Percentiles rank a stretch among this genome's conserved stretches.
These are phyloP conservation scores for Magnusiomyces paraingens DNA, from an alignment of 1,139 yeast species.

Conservation along the genomic window DNA sequence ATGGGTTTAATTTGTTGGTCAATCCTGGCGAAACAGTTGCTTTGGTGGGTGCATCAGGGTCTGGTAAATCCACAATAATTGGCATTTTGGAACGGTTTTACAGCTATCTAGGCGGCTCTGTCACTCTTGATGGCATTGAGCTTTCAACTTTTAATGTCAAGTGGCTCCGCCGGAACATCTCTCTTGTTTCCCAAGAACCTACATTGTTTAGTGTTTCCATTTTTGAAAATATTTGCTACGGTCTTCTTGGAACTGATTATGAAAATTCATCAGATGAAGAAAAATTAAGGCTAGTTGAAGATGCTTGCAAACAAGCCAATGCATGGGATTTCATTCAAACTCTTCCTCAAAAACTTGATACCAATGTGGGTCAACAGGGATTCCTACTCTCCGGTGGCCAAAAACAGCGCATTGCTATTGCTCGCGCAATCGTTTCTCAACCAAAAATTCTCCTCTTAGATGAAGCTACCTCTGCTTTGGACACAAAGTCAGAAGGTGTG, in stretches of 20 bases:
- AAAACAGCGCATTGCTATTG: constrained; percentile 82
- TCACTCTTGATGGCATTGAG: constrained; percentile 60
- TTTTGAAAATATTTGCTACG: constrained; percentile 72
- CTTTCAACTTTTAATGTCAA: constrained; percentile 58
- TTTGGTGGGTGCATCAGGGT: constrained; percentile 86
- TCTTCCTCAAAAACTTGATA: constrained; percentile 41
- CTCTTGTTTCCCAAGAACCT: constrained; percentile 89
- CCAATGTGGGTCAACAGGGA: constrained; percentile 52
- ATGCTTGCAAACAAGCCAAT: constrained; percentile 37
- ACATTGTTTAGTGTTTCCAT: constrained; percentile 72
- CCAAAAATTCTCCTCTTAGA: constrained; percentile 60
- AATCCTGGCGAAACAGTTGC: constrained; percentile 75
- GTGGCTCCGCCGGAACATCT: constrained; percentile 65
- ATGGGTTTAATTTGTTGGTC: constrained; percentile 53
- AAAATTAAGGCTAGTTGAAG: constrained; percentile 30
- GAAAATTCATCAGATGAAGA: constrained; percentile 37
- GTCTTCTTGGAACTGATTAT: constrained; percentile 49
- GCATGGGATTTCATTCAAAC: constrained; percentile 38
- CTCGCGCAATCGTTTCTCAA: constrained; percentile 64
- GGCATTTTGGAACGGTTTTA: constrained; percentile 68
- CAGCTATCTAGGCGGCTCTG: constrained; percentile 51
- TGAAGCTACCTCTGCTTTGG: constrained; percentile 75
- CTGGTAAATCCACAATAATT: constrained; percentile 84
- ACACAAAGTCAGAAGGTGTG: constrained; percentile 55
- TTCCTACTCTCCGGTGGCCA: constrained; percentile 71